A percentile compares a stretch with the other conserved stretches of the same genome.
phyloP scores from a whole-genome alignment of 1,284 basidiomycete genomes.

The Pascua sp. region DNA sequence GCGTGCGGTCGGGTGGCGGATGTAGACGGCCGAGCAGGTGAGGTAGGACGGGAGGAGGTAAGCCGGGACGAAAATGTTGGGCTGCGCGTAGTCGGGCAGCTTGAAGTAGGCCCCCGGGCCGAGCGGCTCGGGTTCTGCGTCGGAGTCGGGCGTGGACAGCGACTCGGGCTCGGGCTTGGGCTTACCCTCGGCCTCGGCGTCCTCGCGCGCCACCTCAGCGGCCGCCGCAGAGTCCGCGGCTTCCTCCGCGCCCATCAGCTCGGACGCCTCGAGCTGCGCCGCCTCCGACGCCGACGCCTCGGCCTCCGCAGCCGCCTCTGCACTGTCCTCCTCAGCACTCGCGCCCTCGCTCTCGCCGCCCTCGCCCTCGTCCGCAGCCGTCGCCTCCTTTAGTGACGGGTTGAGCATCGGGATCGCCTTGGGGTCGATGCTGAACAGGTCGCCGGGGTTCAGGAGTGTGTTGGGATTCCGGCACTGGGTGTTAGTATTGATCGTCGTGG shows the following conservation, averaged over 20 bases:
- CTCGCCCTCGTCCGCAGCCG: constrained; percentile 23
- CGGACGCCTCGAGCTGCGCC: constrained; percentile 5
- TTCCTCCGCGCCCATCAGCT: constrained; percentile 9
- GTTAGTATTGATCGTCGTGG: neutral
- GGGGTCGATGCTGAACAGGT: constrained; percentile 88
- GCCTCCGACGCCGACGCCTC: constrained; percentile 14
- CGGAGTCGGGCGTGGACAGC: neutral
- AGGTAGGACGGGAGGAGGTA: constrained; percentile 88
- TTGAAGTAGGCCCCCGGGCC: constrained; percentile 57
- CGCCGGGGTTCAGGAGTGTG: constrained; percentile 86
- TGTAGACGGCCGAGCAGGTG: constrained; percentile 89
- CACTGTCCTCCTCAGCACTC: constrained; percentile 8
- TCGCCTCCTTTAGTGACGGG: neutral
- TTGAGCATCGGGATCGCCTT: constrained; percentile 70
- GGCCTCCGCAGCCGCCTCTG: constrained; percentile 7
- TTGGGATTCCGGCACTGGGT: constrained; percentile 76
- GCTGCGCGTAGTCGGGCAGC: constrained; percentile 81
- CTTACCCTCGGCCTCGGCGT: constrained; percentile 3
- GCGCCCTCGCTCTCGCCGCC: constrained; percentile 18
- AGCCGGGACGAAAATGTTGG: constrained; percentile 91
- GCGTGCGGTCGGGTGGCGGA: constrained; percentile 91
- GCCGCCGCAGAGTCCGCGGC: constrained; percentile 10
- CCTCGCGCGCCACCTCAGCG: constrained; percentile 12
- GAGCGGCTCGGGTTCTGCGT: neutral
- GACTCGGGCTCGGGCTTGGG: constrained; percentile 3